phyloP scores from a whole-genome alignment of 2,329 filamentous ascomycete genomes.

The Akanthomyces lecanii region DNA sequence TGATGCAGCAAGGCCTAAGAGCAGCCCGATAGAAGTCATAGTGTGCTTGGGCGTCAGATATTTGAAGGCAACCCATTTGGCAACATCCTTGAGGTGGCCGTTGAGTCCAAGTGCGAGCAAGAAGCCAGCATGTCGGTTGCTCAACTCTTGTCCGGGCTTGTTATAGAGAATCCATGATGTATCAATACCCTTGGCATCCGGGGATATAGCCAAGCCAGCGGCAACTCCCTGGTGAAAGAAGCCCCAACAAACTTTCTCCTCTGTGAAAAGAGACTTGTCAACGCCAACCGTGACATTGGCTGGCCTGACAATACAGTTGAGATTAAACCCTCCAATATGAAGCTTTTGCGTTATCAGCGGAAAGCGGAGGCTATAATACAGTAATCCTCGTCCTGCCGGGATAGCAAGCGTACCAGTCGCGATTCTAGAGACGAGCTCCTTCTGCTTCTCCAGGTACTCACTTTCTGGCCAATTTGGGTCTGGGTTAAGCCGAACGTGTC shows the following conservation, averaged over 20 bases:
- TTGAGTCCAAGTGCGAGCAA: slow-evolving; percentile 87
- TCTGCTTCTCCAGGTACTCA: slow-evolving; percentile 86
- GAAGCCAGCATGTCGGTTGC: slow-evolving; percentile 94
- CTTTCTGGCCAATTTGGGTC: slow-evolving; percentile 78
- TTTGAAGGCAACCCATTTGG: slow-evolving; percentile 98
- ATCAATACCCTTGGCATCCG: slow-evolving; percentile 86
- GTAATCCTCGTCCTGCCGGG: slow-evolving; percentile 77
- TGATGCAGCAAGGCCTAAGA: slow-evolving; percentile 86
- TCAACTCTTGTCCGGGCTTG: slow-evolving; percentile 80
- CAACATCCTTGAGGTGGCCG: slow-evolving; percentile 87
- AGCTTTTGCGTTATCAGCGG: slow-evolving; percentile 92
- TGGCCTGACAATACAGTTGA: slow-evolving; percentile 88
- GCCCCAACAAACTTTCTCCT: slow-evolving; percentile 97
- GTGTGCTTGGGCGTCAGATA: slow-evolving; percentile 99
- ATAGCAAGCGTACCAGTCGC: slow-evolving; percentile 86
- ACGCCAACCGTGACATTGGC: slow-evolving; percentile 90
- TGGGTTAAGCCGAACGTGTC: slow-evolving; percentile 71
- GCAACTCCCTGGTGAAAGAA: slow-evolving; percentile 97
- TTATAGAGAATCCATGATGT: slow-evolving; percentile 99
- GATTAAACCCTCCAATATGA: slow-evolving; percentile 82
- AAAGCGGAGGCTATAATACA: slow-evolving; percentile 82
- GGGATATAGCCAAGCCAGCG: slow-evolving; percentile 87
- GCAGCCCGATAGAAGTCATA: slow-evolving; percentile 96
- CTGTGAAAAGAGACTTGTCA: slow-evolving; percentile 79
- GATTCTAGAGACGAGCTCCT: slow-evolving; percentile 80